Base-by-base conservation (phyloP, 2,329 filamentous ascomycete genomes). In the Neoarthrinium moseri region DNA sequence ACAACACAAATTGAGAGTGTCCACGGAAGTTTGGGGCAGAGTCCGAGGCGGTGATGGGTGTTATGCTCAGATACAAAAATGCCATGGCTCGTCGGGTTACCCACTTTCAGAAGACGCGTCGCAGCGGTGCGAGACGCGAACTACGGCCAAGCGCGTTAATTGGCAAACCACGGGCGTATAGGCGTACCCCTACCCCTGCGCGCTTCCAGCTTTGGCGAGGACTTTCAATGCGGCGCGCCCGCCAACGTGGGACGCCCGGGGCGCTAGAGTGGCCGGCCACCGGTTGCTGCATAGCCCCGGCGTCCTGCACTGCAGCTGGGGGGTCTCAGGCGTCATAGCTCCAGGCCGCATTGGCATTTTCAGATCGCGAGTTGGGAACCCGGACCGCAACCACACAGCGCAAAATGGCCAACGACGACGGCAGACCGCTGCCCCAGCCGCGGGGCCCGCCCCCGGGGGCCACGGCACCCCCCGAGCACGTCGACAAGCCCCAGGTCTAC, bases 401-500 rank as follows among this genome's bases (percentile, higher is more conserved):
- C 35, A 54, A 52, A 48, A 69, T 70, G 58, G 61, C 60, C 29
- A 60, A 60, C 58, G 57, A 66, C 51, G 43, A 57, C 45, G 51
- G 52, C 30, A 49, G 51, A 5, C 51, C 48, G 18, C 56, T 46
- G 20, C 54, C 58, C 20, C 56, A 48, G 22, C 55, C 58, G 20
- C 61, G 58, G 35, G 58, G 56, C 22, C 62, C 65, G 32, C 65
- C 66, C 13, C 63, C 67, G 4, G 65, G 64, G 21, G 60, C 56
- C 15, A 66, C 60, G 11, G 56, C 59, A 33, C 56, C 62, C 11
- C 61, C 67, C 4, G 56, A 62, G 5, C 62, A 69, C 43, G 59
- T 64, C 38, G 54, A 61, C 11, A 54, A 66, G 3, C 56, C 61
- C 7, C 67, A 68, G 53, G 51, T 64, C 41, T 71, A 70, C 59